Conservation (phyloP, 441 rosid species). For the Metrosideros polymorpha region DNA sequence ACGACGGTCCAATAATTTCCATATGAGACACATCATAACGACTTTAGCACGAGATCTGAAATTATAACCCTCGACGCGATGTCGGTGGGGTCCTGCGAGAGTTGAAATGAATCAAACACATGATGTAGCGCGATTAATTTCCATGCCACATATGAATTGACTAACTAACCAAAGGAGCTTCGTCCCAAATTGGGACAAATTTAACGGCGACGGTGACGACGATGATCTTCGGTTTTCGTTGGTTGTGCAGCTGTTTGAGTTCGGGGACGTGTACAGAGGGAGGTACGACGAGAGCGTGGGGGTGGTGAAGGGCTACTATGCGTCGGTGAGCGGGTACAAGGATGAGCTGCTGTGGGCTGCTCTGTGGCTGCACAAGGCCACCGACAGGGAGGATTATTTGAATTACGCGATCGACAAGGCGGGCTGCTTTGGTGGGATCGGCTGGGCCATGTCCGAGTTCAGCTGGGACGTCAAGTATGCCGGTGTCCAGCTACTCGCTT, state of each 20-base stretch:
- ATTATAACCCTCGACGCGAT: not conserved
- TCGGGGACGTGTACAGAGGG: constrained; percentile 74
- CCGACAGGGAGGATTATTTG: constrained; percentile 66
- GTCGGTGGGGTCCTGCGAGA: not conserved
- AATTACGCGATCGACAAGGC: constrained; percentile 57
- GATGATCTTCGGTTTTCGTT: not conserved
- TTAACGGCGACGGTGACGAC: too few relatives aligned
- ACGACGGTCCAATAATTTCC: not conserved
- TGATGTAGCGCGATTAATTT: too few relatives aligned
- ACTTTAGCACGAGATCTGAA: not conserved
- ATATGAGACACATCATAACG: not conserved
- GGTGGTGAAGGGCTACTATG: constrained; percentile 77
- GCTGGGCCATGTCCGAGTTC: constrained; percentile 94
- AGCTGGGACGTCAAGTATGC: constrained; percentile 99
- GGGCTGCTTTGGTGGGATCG: constrained; percentile 62
- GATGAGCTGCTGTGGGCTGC: constrained; percentile 97
- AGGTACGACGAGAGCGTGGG: constrained; percentile 66
- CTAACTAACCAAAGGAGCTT: too few relatives aligned
- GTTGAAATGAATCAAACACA: too few relatives aligned
- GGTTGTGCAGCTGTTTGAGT: constrained; percentile 65
- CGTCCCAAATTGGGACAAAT: too few relatives aligned
- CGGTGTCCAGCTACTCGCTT: constrained; percentile 72
- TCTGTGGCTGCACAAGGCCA: constrained; percentile 89
- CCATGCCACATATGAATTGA: too few relatives aligned
- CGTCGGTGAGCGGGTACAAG: constrained; percentile 94